Evolutionary conservation across 192 early-diverging fungal species (phyloP).

Genomic region (Borealophlyctis nickersoniae): DNA sequence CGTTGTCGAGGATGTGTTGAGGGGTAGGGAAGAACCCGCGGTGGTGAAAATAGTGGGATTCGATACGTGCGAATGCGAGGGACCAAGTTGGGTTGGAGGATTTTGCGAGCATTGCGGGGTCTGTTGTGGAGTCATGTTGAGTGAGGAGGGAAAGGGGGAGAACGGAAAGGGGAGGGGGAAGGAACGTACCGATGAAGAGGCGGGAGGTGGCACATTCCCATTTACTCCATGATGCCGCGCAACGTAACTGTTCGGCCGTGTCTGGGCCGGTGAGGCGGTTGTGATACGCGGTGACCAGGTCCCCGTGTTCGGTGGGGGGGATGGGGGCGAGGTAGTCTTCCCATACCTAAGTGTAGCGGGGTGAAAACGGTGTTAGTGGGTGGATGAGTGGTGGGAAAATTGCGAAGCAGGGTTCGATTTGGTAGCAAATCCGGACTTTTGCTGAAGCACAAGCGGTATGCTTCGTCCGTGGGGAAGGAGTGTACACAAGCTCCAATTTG

Average conservation of each 20-base stretch:
- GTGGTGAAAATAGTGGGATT: conserved; percentile 69
- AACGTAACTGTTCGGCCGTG: conserved; percentile 41
- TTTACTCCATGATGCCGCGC: conserved; percentile 55
- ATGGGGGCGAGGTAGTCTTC: conserved; percentile 58
- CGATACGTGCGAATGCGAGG: conserved; percentile 68
- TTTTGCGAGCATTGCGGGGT: conserved; percentile 53
- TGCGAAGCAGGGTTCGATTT: too few relatives aligned
- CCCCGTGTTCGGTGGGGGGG: conserved; percentile 57
- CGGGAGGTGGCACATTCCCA: conserved; percentile 60
- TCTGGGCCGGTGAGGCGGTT: conserved; percentile 56
- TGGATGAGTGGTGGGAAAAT: background rate
- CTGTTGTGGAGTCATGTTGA: background rate
- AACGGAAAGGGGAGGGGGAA: too few relatives aligned
- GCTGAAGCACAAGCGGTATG: too few relatives aligned
- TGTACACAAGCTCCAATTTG: too few relatives aligned
- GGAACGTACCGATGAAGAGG: conserved; percentile 38
- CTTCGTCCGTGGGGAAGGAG: conserved; percentile 4
- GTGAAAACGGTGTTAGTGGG: conserved; percentile 2
- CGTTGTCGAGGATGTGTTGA: conserved; percentile 51
- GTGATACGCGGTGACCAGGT: conserved; percentile 65
- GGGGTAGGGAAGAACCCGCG: conserved; percentile 67
- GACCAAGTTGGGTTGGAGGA: conserved; percentile 59
- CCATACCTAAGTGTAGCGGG: conserved; percentile 32
- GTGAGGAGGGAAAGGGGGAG: too few relatives aligned
- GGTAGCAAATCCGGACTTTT: too few relatives aligned